phyloP scores from a whole-genome alignment of 192 early-diverging fungal genomes.

The Backusella tarrabulga region DNA sequence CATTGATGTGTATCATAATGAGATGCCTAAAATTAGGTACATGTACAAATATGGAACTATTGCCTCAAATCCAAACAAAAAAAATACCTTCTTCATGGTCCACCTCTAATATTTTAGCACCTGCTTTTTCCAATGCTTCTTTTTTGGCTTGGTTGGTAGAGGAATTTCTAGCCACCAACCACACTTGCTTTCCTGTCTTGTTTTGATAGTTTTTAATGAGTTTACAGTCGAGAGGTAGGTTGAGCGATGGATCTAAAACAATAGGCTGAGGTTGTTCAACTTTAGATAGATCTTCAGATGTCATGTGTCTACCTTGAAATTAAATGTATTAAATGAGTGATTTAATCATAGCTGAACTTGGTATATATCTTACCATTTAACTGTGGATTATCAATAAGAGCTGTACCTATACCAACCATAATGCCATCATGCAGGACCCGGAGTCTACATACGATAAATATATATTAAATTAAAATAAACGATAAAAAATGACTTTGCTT shows the following conservation, averaged over 20 bases:
- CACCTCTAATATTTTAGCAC: conserved; percentile 53
- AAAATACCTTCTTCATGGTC: not conserved
- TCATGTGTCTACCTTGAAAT: not conserved
- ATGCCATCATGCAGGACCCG: conserved; percentile 78
- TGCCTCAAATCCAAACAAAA: not conserved
- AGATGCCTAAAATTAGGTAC: not conserved
- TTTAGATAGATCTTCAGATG: not conserved
- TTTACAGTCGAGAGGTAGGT: conserved; percentile 57
- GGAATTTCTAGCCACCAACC: conserved; percentile 49
- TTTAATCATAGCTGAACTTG: not conserved
- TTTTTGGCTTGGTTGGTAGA: not conserved
- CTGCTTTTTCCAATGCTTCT: conserved; percentile 52
- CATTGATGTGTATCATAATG: not conserved
- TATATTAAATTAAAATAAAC: not conserved
- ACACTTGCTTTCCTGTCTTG: conserved; percentile 44
- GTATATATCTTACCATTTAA: conserved; percentile 42
- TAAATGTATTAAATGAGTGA: not conserved
- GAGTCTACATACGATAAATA: conserved; percentile 36
- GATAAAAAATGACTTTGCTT: not conserved
- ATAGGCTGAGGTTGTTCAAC: conserved; percentile 69
- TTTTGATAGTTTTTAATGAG: conserved; percentile 42
- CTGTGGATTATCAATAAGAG: conserved; percentile 78
- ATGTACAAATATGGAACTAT: not conserved
- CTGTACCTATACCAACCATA: conserved; percentile 82
- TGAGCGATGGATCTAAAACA: conserved; percentile 71